Conservation (phyloP, 2,329 filamentous ascomycete genomes). For the Pyricularia pennisetigena region DNA sequence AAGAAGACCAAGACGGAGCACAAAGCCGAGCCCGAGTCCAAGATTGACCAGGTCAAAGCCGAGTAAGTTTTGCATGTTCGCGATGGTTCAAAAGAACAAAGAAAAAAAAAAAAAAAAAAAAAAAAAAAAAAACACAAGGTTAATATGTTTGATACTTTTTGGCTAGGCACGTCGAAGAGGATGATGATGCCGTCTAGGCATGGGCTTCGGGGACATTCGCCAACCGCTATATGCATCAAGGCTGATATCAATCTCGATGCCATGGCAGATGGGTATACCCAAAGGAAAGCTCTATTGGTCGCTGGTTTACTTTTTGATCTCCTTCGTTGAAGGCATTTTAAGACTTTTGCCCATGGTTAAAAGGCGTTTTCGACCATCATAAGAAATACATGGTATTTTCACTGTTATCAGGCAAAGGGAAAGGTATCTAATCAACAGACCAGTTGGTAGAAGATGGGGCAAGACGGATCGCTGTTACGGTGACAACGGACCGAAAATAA, state of each 20-base stretch:
- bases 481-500: not conserved
- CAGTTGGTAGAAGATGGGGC: not conserved
- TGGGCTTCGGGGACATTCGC: not conserved
- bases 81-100: not conserved
- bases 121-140: not conserved
- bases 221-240: not conserved
- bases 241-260: not conserved
- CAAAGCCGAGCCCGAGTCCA: not conserved
- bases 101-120: not conserved
- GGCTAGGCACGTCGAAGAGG: not conserved
- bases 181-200: not conserved
- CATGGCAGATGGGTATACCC: not conserved
- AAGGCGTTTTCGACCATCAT: not conserved
- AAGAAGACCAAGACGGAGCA: slow-evolving; percentile 4
- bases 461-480: not conserved
- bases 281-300: not conserved
- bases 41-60: not conserved
- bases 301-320: not conserved
- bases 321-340: not conserved
- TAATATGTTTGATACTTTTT: not conserved
- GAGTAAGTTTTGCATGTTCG: not conserved
- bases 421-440: not conserved
- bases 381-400: not conserved
- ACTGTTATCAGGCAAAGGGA: not conserved
- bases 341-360: not conserved